phyloP scores from a whole-genome alignment of 2,329 filamentous ascomycete species.

The Cytospora paraplurivora region DNA sequence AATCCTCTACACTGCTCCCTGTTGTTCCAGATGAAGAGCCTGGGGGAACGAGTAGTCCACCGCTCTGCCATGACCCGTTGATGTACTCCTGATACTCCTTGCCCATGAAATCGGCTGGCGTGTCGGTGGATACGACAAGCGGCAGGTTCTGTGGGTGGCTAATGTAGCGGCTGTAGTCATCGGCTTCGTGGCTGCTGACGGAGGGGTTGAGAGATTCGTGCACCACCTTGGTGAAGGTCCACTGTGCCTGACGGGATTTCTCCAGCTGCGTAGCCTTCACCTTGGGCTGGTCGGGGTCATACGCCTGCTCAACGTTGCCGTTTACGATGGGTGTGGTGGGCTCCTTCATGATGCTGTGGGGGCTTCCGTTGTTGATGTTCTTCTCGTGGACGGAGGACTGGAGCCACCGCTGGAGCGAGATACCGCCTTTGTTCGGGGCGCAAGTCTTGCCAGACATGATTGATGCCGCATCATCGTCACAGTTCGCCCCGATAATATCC shows the following conservation, averaged over 20 bases:
- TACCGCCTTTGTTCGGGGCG: conserved; percentile 47
- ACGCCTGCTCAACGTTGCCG: conserved; percentile 29
- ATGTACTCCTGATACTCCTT: conserved; percentile 81
- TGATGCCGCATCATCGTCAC: conserved; percentile 46
- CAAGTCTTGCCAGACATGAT: conserved; percentile 40
- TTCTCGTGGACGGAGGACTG: conserved; percentile 48
- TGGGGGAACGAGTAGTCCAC: conserved; percentile 53
- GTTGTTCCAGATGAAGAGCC: conserved; percentile 54
- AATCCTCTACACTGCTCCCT: conserved; percentile 59
- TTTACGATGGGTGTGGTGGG: conserved; percentile 31
- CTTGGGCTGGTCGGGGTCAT: conserved; percentile 37
- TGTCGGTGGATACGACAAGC: conserved; percentile 72
- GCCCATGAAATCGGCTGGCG: conserved; percentile 56
- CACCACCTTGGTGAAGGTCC: conserved; percentile 86
- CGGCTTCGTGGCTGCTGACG: conserved; percentile 73
- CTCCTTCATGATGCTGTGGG: conserved; percentile 62
- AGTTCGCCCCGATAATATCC: conserved; percentile 38
- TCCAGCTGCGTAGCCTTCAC: conserved; percentile 64
- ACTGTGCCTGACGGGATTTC: conserved; percentile 81
- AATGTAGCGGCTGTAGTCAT: conserved; percentile 88
- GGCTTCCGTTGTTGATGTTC: conserved; percentile 29
- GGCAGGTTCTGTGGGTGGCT: conserved; percentile 87
- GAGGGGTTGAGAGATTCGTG: conserved; percentile 83
- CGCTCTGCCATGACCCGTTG: conserved; percentile 65
- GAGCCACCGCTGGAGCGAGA: conserved; percentile 65